Evolutionary conservation across 176 grass and related monocot species (phyloP).

Genomic region (Rhynchospora breviuscula): DNA sequence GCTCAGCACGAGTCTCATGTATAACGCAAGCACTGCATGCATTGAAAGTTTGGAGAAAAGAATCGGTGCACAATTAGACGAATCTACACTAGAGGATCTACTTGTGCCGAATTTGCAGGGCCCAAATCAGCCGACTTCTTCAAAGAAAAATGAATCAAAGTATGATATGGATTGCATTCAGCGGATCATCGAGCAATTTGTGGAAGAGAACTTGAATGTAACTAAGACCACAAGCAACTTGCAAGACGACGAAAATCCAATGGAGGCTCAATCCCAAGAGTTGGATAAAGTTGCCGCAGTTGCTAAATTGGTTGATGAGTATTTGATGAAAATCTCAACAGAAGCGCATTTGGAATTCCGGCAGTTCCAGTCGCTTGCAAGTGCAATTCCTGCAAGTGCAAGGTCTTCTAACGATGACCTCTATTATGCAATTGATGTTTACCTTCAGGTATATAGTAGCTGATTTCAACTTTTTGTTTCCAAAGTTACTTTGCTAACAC

Average conservation of each 20-base stretch:
- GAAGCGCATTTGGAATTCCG: slow-evolving; percentile 70
- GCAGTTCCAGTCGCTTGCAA: slow-evolving; percentile 72
- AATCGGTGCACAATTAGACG: slow-evolving; percentile 72
- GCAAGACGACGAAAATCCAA: slow-evolving; percentile 34
- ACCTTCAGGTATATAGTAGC: slow-evolving; percentile 56
- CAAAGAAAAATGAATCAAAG: slow-evolving; percentile 48
- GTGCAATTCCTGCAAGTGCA: slow-evolving; percentile 57
- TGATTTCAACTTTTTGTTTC: background rate
- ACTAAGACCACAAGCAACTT: slow-evolving; percentile 28
- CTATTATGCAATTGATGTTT: slow-evolving; percentile 70
- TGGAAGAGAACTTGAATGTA: slow-evolving; percentile 38
- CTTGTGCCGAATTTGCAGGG: slow-evolving; percentile 66
- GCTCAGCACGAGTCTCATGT: slow-evolving; percentile 67
- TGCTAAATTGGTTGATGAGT: slow-evolving; percentile 74
- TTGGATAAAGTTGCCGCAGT: slow-evolving; percentile 47
- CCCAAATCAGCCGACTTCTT: background rate
- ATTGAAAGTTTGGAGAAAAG: slow-evolving; percentile 69
- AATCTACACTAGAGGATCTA: slow-evolving; percentile 68
- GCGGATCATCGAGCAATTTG: slow-evolving; percentile 81
- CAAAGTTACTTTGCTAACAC: background rate
- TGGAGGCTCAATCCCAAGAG: slow-evolving; percentile 10
- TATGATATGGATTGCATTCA: slow-evolving; percentile 90
- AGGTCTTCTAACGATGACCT: slow-evolving; percentile 62
- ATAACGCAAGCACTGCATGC: slow-evolving; percentile 62
- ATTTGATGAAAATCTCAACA: slow-evolving; percentile 64